Conservation (phyloP, 1,284 basidiomycete species). For the Ganoderma multipileum region DNA sequence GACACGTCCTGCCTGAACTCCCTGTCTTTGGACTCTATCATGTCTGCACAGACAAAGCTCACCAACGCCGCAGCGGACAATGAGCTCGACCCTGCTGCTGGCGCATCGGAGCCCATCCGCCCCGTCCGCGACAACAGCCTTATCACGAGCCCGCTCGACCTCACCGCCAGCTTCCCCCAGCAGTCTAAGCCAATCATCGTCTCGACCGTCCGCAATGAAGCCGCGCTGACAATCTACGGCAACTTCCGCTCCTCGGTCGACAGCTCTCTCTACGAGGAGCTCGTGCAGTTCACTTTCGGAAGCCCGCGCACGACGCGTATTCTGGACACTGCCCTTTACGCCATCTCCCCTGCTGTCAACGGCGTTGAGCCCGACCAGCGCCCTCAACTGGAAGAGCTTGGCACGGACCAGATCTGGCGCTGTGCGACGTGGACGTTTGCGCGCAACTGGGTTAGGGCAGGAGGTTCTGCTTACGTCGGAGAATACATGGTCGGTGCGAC, state of each 20-base stretch:
- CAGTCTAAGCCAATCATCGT: slow-evolving; percentile 72
- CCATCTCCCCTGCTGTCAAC: slow-evolving; percentile 44
- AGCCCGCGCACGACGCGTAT: slow-evolving; percentile 53
- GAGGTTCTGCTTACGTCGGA: slow-evolving; percentile 74
- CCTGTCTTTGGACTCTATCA: slow-evolving; percentile 57
- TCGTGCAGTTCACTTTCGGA: slow-evolving; percentile 58
- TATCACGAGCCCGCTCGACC: slow-evolving; percentile 65
- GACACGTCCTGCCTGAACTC: slow-evolving; percentile 58
- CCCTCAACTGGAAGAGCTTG: slow-evolving; percentile 61
- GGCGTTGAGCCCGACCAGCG: slow-evolving; percentile 52
- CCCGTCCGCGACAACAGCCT: slow-evolving; percentile 66
- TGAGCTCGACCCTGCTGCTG: slow-evolving; percentile 58
- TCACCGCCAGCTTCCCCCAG: slow-evolving; percentile 57
- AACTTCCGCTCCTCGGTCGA: slow-evolving; percentile 48
- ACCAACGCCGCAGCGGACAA: slow-evolving; percentile 42
- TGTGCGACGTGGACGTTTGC: slow-evolving; percentile 78
- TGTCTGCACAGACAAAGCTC: slow-evolving; percentile 56
- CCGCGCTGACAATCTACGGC: slow-evolving; percentile 63
- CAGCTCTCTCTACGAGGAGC: slow-evolving; percentile 46
- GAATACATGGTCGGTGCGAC: slow-evolving; percentile 71
- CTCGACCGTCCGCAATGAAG: slow-evolving; percentile 76
- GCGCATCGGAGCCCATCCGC: slow-evolving; percentile 62
- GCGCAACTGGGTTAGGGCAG: slow-evolving; percentile 64
- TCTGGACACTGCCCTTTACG: slow-evolving; percentile 58
- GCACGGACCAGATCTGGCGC: slow-evolving; percentile 75